Conservation (phyloP, 192 early-diverging fungal species). For the Cetraspora pellucida region DNA sequence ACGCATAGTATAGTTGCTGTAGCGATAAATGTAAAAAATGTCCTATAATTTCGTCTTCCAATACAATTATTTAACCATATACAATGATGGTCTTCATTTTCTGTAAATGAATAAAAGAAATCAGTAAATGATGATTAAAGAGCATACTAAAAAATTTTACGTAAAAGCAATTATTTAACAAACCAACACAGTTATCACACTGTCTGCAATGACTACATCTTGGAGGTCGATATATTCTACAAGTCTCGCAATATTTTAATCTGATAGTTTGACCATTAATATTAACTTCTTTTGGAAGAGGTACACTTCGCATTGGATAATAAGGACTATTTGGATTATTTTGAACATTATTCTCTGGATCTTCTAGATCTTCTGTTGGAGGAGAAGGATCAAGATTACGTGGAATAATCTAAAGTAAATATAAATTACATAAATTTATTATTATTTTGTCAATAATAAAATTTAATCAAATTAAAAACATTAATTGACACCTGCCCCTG, state of each 20-base stretch:
- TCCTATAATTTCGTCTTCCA: conserved; percentile 78
- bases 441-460: background rate
- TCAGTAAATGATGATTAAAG: background rate
- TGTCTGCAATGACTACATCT: conserved; percentile 83
- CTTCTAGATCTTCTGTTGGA: conserved; percentile 54
- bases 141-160: background rate
- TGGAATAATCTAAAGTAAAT: conserved; percentile 59
- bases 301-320: conserved; percentile 44
- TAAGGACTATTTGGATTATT: conserved; percentile 27
- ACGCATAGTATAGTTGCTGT: conserved; percentile 61
- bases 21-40: conserved; percentile 80
- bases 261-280: conserved; percentile 64
- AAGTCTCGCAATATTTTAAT: conserved; percentile 91
- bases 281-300: conserved; percentile 55
- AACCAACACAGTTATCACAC: conserved; percentile 90
- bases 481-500: conserved; percentile 51
- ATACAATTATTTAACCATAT: conserved; percentile 95
- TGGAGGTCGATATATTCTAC: conserved; percentile 85
- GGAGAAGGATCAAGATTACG: conserved; percentile 65
- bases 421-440: background rate
- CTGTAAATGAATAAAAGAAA: conserved; percentile 39
- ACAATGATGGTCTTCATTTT: conserved; percentile 88
- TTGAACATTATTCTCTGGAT: conserved; percentile 43
- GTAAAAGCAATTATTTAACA: conserved; percentile 38
- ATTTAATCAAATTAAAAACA: background rate